phyloP scores from a whole-genome alignment of 805 yeast genomes.

The Starmerella potacharoeniae region DNA sequence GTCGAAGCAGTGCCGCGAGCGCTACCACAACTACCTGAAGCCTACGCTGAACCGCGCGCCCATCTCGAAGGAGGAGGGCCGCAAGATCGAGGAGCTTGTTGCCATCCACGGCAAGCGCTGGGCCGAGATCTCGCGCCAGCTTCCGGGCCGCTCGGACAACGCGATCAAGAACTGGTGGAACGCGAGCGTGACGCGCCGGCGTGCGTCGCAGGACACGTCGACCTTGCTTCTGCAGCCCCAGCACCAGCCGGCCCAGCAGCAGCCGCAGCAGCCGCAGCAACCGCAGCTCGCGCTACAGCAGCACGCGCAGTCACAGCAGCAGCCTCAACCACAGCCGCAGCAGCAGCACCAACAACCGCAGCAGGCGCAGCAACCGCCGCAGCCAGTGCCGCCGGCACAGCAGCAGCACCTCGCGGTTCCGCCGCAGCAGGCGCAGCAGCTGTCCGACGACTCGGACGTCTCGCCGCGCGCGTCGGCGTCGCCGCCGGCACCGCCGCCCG shows the following conservation, averaged over 20 bases:
- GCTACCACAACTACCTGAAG: conserved; percentile 83
- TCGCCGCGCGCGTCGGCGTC: neutral
- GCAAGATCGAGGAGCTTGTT: conserved; percentile 66
- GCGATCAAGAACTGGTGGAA: conserved; percentile 96
- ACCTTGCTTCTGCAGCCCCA: neutral
- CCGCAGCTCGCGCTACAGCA: neutral
- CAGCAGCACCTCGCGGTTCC: neutral
- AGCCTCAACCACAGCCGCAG: neutral
- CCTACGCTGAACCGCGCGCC: conserved; percentile 75
- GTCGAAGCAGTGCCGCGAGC: conserved; percentile 84
- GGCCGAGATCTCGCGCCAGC: conserved; percentile 87
- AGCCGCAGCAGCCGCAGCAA: neutral
- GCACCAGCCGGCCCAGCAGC: neutral
- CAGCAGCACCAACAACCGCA: neutral
- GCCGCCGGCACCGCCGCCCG: conserved; percentile 14
- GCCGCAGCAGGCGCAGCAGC: neutral
- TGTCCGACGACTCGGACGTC: neutral
- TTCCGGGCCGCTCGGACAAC: conserved; percentile 80
- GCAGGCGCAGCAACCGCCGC: neutral
- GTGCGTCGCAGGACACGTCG: conserved; percentile 26
- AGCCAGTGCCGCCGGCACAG: neutral
- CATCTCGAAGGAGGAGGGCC: conserved; percentile 75
- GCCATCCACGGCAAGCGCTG: conserved; percentile 73
- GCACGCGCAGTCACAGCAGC: neutral
- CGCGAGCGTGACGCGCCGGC: conserved; percentile 78